Conservation (phyloP, 225 moss, liverwort and hornwort genomes). For the Ulota crispa region DNA sequence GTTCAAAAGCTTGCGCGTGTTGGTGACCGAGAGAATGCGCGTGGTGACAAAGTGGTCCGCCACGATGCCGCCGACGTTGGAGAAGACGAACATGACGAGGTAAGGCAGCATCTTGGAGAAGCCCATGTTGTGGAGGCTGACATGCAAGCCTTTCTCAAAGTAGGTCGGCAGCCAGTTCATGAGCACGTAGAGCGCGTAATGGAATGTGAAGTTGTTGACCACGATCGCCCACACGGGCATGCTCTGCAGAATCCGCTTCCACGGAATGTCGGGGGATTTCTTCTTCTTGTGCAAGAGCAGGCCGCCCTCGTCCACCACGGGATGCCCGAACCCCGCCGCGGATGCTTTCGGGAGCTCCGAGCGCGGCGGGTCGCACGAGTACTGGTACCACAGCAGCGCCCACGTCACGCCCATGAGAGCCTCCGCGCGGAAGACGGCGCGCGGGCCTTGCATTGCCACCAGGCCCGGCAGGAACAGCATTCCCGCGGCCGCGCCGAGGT, state of each 20-base stretch:
- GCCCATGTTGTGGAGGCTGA: conserved; percentile 85
- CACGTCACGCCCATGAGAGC: conserved; percentile 80
- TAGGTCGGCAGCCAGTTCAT: conserved; percentile 99
- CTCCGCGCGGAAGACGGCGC: conserved; percentile 78
- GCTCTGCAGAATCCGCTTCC: conserved; percentile 78
- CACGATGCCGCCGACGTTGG: conserved; percentile 88
- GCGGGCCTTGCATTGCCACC: conserved; percentile 84
- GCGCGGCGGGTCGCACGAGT: conserved; percentile 74
- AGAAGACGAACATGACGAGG: conserved; percentile 94
- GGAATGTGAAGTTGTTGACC: conserved; percentile 98
- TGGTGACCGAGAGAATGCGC: conserved; percentile 72
- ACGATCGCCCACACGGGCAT: conserved; percentile 95
- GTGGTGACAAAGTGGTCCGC: conserved; percentile 83
- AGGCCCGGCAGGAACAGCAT: conserved; percentile 85
- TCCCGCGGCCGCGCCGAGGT: conserved; percentile 90
- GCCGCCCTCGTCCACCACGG: conserved; percentile 66
- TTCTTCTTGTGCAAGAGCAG: conserved; percentile 61
- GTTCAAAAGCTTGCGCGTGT: conserved; percentile 88
- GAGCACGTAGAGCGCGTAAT: conserved; percentile 89
- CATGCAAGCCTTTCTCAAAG: conserved; percentile 79
- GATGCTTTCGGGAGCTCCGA: conserved; percentile 68
- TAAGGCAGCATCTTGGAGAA: conserved; percentile 90
- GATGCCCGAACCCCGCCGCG: conserved; percentile 56
- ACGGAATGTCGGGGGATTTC: conserved; percentile 57
- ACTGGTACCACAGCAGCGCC: conserved; percentile 74